phyloP scores from a whole-genome alignment of 768 basidiomycete species.

The Amanita brunnescens region DNA sequence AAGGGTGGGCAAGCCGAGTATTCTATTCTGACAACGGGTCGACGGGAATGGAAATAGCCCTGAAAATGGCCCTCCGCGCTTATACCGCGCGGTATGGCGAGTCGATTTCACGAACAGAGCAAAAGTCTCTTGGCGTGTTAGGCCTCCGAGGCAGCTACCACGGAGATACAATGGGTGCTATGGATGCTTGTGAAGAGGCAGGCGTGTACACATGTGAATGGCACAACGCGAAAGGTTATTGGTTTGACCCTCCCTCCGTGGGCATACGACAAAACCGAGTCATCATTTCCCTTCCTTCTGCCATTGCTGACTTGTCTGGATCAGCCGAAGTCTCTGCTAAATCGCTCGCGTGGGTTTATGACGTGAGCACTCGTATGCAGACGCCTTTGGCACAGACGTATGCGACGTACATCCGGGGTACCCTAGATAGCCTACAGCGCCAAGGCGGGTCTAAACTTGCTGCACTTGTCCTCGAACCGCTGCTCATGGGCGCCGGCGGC shows the following conservation, averaged over 20 bases:
- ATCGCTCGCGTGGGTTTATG: slow-evolving; percentile 57
- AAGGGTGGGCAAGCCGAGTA: slow-evolving; percentile 83
- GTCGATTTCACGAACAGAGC: slow-evolving; percentile 25
- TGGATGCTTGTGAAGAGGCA: slow-evolving; percentile 84
- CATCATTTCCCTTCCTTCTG: slow-evolving; percentile 44
- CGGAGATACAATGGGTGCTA: slow-evolving; percentile 94
- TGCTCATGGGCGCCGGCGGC: slow-evolving; percentile 91
- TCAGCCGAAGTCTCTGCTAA: slow-evolving; percentile 24
- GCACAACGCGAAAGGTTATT: slow-evolving; percentile 87
- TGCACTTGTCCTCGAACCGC: slow-evolving; percentile 83
- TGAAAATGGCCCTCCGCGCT: slow-evolving; percentile 91
- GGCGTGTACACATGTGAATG: slow-evolving; percentile 93
- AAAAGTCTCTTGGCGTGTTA: slow-evolving; percentile 61
- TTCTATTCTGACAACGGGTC: slow-evolving; percentile 96
- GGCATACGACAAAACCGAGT: slow-evolving; percentile 53
- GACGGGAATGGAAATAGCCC: slow-evolving; percentile 93
- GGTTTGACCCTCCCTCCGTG: slow-evolving; percentile 87
- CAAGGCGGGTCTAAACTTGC: slow-evolving; percentile 41
- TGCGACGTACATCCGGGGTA: slow-evolving; percentile 42
- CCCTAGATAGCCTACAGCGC: slow-evolving; percentile 37
- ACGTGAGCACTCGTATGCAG: slow-evolving; percentile 51
- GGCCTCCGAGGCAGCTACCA: slow-evolving; percentile 93
- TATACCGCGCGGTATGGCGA: slow-evolving; percentile 34
- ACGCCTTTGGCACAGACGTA: slow-evolving; percentile 61
- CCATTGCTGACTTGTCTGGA: slow-evolving; percentile 27